These are phyloP conservation scores for Hansenula sp. DNA, from an alignment of 1,139 yeast species.

Conservation along the genomic window DNA sequence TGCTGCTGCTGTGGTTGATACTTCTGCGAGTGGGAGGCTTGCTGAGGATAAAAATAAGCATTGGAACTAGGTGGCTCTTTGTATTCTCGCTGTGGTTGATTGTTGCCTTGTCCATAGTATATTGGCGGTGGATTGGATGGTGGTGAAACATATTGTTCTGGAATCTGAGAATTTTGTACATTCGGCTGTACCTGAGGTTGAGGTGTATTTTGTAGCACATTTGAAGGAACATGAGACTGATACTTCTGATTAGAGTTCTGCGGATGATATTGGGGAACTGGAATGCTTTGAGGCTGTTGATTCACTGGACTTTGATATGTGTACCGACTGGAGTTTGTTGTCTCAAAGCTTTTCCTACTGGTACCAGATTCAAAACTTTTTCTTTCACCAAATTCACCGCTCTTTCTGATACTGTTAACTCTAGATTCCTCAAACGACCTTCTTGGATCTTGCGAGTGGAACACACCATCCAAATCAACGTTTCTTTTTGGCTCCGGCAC, in stretches of 20 bases:
- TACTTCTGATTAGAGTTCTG: not conserved
- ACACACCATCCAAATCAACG: conserved; percentile 17
- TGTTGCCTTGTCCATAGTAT: conserved; percentile 1
- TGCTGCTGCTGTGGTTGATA: conserved; percentile 4
- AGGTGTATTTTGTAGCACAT: conserved; percentile 1
- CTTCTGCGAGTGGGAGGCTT: not conserved
- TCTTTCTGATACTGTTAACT: not conserved
- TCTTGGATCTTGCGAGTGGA: conserved; percentile 8
- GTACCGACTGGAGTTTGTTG: not conserved
- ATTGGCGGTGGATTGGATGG: conserved; percentile 3
- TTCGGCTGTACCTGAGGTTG: not conserved
- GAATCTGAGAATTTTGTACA: too few species aligned
- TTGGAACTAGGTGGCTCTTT: not conserved
- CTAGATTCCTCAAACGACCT: not conserved
- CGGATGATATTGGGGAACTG: conserved; percentile 2
- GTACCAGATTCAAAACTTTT: not conserved
- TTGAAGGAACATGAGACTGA: not conserved
- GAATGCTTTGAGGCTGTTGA: not conserved
- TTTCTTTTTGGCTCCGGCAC: not conserved
- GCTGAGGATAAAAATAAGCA: not conserved
- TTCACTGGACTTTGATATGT: not conserved
- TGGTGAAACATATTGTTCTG: conserved; percentile 1
- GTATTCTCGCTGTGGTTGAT: conserved; percentile 1
- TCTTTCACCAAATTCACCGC: not conserved
- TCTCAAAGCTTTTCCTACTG: conserved; percentile 1